phyloP scores from a whole-genome alignment of 805 yeast species.

The Saccharomycopsis synnaedendra region DNA sequence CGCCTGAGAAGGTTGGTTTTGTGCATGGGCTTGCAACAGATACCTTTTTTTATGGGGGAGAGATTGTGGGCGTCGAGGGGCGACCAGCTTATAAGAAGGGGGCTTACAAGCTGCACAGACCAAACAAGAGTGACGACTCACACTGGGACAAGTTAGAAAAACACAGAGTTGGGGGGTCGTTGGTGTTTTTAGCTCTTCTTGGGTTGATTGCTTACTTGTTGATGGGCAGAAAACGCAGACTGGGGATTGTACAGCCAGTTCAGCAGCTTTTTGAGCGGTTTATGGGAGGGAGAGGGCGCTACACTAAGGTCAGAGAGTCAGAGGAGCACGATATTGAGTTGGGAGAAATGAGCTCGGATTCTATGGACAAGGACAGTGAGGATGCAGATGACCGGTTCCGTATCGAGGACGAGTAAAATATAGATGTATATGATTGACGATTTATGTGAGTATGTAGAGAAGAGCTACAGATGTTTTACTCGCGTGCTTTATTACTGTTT shows the following conservation, averaged over 20 bases:
- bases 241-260: not conserved
- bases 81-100: slow-evolving; percentile 31
- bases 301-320: not conserved
- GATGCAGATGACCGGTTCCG: slow-evolving; percentile 8
- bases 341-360: slow-evolving; percentile 5
- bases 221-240: slow-evolving; percentile 23
- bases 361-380: not conserved
- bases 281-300: not conserved
- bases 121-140: slow-evolving; percentile 25
- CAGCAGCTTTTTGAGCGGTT: not conserved
- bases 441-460: not conserved
- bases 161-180: slow-evolving; percentile 28
- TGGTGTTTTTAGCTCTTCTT: slow-evolving; percentile 24
- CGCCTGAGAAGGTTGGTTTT: slow-evolving; percentile 28
- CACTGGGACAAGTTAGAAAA: slow-evolving; percentile 27
- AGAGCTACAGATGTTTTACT: too few species aligned
- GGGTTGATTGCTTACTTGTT: slow-evolving; percentile 23
- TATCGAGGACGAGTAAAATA: slow-evolving; percentile 11
- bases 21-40: slow-evolving; percentile 35
- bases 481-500: too few species aligned
- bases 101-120: slow-evolving; percentile 17
- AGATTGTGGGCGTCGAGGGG: slow-evolving; percentile 26
- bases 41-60: slow-evolving; percentile 43
- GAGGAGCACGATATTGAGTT: slow-evolving; percentile 11
- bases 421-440: not conserved